Base-by-base conservation (phyloP, 2,329 filamentous ascomycete genomes). In the Xylogone sp. region DNA sequence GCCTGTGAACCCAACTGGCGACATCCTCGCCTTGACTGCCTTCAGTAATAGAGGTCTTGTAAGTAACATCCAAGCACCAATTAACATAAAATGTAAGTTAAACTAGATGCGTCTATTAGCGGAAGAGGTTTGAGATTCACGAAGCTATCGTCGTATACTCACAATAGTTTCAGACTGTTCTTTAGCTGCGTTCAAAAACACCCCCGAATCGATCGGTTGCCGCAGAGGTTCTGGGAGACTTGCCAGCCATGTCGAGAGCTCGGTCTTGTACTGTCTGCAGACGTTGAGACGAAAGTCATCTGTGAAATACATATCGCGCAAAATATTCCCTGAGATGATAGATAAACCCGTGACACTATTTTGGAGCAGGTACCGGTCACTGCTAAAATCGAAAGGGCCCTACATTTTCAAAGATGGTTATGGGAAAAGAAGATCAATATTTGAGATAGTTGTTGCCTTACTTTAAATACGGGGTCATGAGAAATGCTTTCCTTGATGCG, bases 401-500 rank as follows among this genome's bases (percentile, higher is more conserved):
- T 52, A 39, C 5, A 5, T 27, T 27, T 27, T 6, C 24, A 10
- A 27, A n/a, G n/a, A 42, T 42, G 44, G 46, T 49, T 52, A 52
- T 52, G 21, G 24, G 6, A 39, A 20, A 50, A 24, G 43, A 44
- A 22, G 21, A 45, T 45, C 21, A 48, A 42, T n/a, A 50, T 27
- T 27, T 5, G 24, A 10, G 24, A 27, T 10, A 5, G 10, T 27
- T 27, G 10, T 6, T 27, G 24, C 6, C 24, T 53, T 50, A 53
- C 51, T 48, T 48, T 53, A 18, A 53, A 53, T 44, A 53, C 46
- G 18, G 48, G 48, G 50, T 53, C 51, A 48, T 46, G 45, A 44
- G 48, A 53, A 21, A 53, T 53, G 45, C 48, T 53, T 45, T 53
- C 51, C 48, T 53, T 53, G 34, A 53, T 53, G 44, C 45, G 51